Base-by-base conservation (phyloP, 2,329 filamentous ascomycete genomes). In the Ceratocystis destructans region DNA sequence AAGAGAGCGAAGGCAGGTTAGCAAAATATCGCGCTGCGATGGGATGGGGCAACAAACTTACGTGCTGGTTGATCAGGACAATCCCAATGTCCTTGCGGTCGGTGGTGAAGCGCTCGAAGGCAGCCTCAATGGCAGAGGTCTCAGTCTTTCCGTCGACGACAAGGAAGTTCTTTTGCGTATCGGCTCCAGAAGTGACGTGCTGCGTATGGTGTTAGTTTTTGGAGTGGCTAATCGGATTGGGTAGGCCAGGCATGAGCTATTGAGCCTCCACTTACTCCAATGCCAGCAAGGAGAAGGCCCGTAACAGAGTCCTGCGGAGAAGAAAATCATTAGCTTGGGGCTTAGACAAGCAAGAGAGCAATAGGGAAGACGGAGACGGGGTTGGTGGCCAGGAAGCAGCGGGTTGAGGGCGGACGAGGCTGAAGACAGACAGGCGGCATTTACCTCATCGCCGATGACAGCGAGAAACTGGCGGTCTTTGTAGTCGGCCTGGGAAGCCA, bases 41-140 rank as follows among this genome's bases (percentile, higher is more conserved):
- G 22, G 20, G 10, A 57, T 2, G 15, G 20, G 31, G 45, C 3
- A n/a, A 20, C 22, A 4, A 6, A 78, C 81, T 70, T 77, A 96
- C 93, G 78, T 99, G 94, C 78, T 99, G 94, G 76, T 99, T 99
- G 77, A 99, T 97, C 70, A 99, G 79, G 69, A 99, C 77, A 72
- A 99, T 96, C 33, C 91, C 94, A 75, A 99, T 96, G 74, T 99
- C 94, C 77, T 97, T 97, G 74, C 94, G 83, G 76, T 94, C 84
- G 66, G 85, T 84, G 7, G 91, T 96, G 76, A 96, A 97, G 70
- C 82, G 83, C 70, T 95, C 88, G 75, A 99, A 99, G 8, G 92
- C 88, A 45, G 86, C 83, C 77, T 97, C 94, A 73, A 99, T 96
- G 67, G 88, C 81, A 2, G 88, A 80, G 64, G 83, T 94, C 71